phyloP scores from a whole-genome alignment of 1,284 basidiomycete species.

The Papiliotrema laurentii region DNA sequence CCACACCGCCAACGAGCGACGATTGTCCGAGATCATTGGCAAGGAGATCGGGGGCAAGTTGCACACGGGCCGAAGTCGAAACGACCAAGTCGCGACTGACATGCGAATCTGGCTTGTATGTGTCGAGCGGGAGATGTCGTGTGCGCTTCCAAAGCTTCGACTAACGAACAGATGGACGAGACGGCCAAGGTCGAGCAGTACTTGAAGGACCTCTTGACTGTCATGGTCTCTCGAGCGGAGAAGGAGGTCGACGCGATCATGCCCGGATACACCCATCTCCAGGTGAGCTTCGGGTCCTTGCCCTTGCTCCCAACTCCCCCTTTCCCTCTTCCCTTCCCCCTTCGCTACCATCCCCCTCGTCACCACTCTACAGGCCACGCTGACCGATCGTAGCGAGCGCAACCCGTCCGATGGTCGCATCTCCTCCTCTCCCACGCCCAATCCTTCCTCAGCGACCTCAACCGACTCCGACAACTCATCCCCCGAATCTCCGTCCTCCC shows the following conservation, averaged over 20 bases:
- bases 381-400: constrained; percentile 63
- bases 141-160: not conserved
- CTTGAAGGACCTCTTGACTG: constrained; percentile 72
- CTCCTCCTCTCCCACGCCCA: constrained; percentile 91
- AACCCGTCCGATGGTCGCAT: constrained; percentile 98
- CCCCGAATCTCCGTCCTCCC: constrained; percentile 86
- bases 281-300: constrained; percentile 55
- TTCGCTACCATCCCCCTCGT: no score
- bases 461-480: constrained; percentile 76
- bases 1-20: constrained; percentile 97
- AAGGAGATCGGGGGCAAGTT: constrained; percentile 78
- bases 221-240: constrained; percentile 86
- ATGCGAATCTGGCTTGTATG: constrained; percentile 84
- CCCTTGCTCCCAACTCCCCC: not conserved
- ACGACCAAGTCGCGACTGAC: constrained; percentile 97
- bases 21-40: constrained; percentile 89
- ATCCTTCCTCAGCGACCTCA: constrained; percentile 81
- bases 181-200: constrained; percentile 66
- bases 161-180: constrained; percentile 58
- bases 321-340: no score
- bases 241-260: constrained; percentile 85
- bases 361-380: no score
- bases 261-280: constrained; percentile 95
- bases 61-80: constrained; percentile 92
- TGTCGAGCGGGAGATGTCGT: not conserved